These are phyloP conservation scores for Elsinoe arachidis DNA, from an alignment of 2,329 filamentous ascomycete genomes.

Conservation along the genomic window DNA sequence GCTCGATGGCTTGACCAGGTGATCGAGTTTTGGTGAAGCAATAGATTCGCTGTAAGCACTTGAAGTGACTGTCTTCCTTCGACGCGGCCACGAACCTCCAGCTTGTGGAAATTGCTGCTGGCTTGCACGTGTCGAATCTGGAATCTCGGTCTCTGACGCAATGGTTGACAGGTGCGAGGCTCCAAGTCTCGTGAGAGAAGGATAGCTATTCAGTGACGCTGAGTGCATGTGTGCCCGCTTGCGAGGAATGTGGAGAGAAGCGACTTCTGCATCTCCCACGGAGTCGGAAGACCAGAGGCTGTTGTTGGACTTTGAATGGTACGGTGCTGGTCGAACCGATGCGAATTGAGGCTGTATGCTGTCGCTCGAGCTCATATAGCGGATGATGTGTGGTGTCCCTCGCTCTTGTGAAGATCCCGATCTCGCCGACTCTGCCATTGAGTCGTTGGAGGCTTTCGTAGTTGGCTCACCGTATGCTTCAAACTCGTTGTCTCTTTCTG, in stretches of 20 bases:
- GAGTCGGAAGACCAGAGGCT: slow-evolving; percentile 16
- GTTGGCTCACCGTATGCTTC: background rate
- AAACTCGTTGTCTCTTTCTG: background rate
- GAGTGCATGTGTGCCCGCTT: slow-evolving; percentile 22
- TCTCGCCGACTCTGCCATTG: slow-evolving; percentile 12
- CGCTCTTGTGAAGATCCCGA: slow-evolving; percentile 14
- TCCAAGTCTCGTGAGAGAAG: background rate
- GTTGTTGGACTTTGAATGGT: slow-evolving; percentile 14
- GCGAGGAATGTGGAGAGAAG: slow-evolving; percentile 27
- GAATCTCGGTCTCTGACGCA: slow-evolving; percentile 25
- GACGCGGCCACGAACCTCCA: background rate
- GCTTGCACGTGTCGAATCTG: background rate
- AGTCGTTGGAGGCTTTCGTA: slow-evolving; percentile 5
- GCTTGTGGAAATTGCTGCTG: slow-evolving; percentile 1
- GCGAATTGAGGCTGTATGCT: slow-evolving; percentile 15
- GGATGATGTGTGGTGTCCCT: slow-evolving; percentile 14
- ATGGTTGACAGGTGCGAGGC: slow-evolving; percentile 28
- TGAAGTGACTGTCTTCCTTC: slow-evolving; percentile 10
- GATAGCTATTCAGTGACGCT: slow-evolving; percentile 13
- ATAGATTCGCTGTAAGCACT: slow-evolving; percentile 11
- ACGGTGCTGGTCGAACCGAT: slow-evolving; percentile 14
- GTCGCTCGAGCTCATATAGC: slow-evolving; percentile 15
- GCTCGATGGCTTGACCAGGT: slow-evolving; percentile 6
- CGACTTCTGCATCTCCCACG: slow-evolving; percentile 21
- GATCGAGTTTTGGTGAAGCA: background rate